Base-by-base conservation (phyloP, 805 yeast genomes). In the Naumovozyma dairenensis region DNA sequence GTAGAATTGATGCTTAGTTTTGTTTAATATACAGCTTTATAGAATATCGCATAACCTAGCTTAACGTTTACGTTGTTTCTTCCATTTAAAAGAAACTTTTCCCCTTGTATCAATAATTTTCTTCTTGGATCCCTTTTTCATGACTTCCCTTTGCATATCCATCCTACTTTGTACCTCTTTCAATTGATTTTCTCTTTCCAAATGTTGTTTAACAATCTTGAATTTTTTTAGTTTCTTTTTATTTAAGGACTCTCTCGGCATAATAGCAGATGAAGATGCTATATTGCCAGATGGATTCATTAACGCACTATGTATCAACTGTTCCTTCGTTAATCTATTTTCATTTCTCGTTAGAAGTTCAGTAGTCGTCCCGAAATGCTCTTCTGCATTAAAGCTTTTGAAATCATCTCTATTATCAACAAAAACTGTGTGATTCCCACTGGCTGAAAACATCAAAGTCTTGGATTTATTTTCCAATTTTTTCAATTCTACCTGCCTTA, bases 81-180 rank as follows among this genome's bases (percentile, higher is more conserved):
- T 83, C 94, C 96, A 89, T 62, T 84, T 84, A 63, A 72, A 92
- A 2, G 69, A 66, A 0, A 72, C 71, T 36, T 71, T 70, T 4
- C 97, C 97, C 21, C 73, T 69, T 12, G 68, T 62, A 36, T 69
- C 80, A 3, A 69, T 65, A 4, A 80, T 56, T 63, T 86, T 86
- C 69, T 79, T 81, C 62, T 82, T 83, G 40, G 76, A 74, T 1
- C 97, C 97, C 44, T 77, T 80, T 56, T 84, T 84, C 94, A 89
- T 85, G 35, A 86, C 69, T 51, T 87, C 94, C 40, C 81, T 74
- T 48, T 86, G 93, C 36, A 72, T 48, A 36, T 80, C 82, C 75
- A 87, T 75, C 48, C 77, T 72, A 27, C 67, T 68, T 49, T 84
- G 80, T 13, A 89, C 81, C 32, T 69, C 69, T 32, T 66, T 64